Percentiles rank a stretch among this genome's conserved stretches.
phyloP scores from a whole-genome alignment of 129 eudicot genomes.

The Kitagawia praeruptora region DNA sequence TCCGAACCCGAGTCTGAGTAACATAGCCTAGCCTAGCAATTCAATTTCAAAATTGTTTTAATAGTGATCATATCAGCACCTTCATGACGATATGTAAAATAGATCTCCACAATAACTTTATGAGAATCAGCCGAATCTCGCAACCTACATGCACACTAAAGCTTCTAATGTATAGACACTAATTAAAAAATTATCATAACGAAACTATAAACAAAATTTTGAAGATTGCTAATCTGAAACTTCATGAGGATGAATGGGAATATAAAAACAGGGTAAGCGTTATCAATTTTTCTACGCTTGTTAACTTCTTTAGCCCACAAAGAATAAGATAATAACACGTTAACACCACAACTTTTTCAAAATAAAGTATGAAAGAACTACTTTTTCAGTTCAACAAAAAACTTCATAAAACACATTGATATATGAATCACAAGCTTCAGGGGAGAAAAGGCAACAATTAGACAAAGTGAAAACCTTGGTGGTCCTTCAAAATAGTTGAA shows the following conservation, averaged over 20 bases:
- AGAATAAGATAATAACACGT: neutral
- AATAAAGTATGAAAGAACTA: neutral
- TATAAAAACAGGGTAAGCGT: neutral
- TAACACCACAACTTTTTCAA: neutral
- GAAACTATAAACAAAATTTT: neutral
- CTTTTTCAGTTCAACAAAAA: neutral
- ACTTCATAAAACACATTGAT: neutral
- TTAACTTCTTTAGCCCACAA: neutral
- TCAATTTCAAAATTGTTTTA: neutral
- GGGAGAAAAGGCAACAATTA: neutral
- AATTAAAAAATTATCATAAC: neutral
- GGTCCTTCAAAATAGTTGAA: slow-evolving; percentile 54
- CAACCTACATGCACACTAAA: neutral
- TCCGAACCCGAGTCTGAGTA: too few species aligned
- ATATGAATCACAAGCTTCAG: neutral
- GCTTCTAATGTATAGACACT: neutral
- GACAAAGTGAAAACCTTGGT: slow-evolving; percentile 47
- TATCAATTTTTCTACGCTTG: neutral
- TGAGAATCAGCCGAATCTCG: neutral
- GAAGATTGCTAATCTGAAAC: neutral
- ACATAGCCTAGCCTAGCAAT: neutral
- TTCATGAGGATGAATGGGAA: neutral
- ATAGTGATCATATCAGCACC: neutral
- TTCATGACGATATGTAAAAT: neutral
- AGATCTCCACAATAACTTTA: neutral